These are phyloP conservation scores for Mortierella sp. DNA, from an alignment of 371 early-diverging fungal genomes.

Conservation along the genomic window DNA sequence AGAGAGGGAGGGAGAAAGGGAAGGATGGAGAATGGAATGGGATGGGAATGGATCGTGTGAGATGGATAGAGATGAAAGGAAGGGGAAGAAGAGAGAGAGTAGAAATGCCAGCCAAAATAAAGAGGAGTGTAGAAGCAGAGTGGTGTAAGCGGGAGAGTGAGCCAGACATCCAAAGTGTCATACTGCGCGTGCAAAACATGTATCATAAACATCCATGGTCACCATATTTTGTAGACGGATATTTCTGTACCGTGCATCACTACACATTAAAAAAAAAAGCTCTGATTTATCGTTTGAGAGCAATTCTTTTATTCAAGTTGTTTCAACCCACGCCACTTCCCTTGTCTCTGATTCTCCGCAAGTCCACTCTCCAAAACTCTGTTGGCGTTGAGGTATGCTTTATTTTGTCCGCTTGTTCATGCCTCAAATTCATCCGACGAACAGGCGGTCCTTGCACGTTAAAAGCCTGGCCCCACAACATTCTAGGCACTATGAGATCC, in stretches of 20 bases:
- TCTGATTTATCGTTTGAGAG: background rate
- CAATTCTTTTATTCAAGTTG: background rate
- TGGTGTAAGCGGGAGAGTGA: too few species aligned
- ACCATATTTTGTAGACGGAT: too few species aligned
- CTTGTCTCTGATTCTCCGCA: background rate
- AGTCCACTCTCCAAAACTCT: slow-evolving; percentile 2
- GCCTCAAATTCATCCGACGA: background rate
- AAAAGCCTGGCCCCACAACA: background rate
- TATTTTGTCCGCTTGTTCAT: too few species aligned
- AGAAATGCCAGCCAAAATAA: background rate
- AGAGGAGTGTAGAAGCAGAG: background rate
- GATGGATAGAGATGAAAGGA: slow-evolving; percentile 20
- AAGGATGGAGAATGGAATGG: background rate
- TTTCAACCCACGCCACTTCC: background rate
- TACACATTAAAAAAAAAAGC: too few species aligned
- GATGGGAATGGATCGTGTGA: slow-evolving; percentile 39
- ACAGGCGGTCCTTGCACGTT: background rate
- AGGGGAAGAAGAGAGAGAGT: slow-evolving; percentile 11
- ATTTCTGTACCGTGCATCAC: too few species aligned
- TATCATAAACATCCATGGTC: too few species aligned
- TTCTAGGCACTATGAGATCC: background rate
- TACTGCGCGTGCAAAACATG: too few species aligned
- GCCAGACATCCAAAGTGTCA: too few species aligned
- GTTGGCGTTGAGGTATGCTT: background rate
- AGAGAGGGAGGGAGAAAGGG: background rate